Evolutionary conservation across 352 stramenopile genomes (phyloP).

Genomic region (Paralagenidium karlingii): DNA sequence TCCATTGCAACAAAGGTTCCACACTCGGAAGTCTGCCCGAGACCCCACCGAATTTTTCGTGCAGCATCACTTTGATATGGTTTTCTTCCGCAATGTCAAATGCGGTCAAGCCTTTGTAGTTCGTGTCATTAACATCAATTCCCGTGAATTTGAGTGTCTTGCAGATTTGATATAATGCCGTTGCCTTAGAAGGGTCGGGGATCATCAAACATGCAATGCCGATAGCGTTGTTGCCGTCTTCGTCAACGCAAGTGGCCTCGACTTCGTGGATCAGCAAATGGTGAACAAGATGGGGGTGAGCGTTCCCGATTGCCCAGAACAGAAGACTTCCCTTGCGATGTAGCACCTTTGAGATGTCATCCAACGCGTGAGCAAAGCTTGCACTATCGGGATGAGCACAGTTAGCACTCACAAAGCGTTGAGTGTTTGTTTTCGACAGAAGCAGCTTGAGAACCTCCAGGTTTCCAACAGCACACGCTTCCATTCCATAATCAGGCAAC

Average conservation of each 20-base stretch:
- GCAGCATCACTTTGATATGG: conserved; percentile 27
- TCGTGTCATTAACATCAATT: conserved; percentile 62
- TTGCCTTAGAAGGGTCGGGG: conserved; percentile 1
- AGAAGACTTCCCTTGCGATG: conserved; percentile 33
- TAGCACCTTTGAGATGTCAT: too few species aligned
- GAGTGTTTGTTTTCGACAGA: too few species aligned
- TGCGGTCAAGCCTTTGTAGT: conserved; percentile 45
- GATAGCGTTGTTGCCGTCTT: conserved; percentile 59
- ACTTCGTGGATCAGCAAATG: conserved; percentile 28
- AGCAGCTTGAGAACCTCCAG: conserved; percentile 54
- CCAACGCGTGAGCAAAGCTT: too few species aligned
- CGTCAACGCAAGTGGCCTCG: conserved; percentile 46
- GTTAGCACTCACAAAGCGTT: too few species aligned
- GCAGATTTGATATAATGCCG: conserved; percentile 16
- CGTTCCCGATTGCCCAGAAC: conserved; percentile 46
- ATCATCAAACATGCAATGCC: conserved; percentile 34
- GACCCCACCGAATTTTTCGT: conserved; percentile 17
- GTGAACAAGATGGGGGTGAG: conserved; percentile 21
- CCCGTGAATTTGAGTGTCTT: conserved; percentile 10
- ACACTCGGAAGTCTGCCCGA: conserved; percentile 29
- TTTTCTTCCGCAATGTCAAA: conserved; percentile 34
- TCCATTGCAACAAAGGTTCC: conserved; percentile 32
- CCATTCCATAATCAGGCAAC: neutral
- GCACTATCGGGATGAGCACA: too few species aligned
- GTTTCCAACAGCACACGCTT: conserved; percentile 31